These are phyloP conservation scores for Aspergillus carbonarius DNA, from an alignment of 2,329 filamentous ascomycete genomes.

Conservation along the genomic window DNA sequence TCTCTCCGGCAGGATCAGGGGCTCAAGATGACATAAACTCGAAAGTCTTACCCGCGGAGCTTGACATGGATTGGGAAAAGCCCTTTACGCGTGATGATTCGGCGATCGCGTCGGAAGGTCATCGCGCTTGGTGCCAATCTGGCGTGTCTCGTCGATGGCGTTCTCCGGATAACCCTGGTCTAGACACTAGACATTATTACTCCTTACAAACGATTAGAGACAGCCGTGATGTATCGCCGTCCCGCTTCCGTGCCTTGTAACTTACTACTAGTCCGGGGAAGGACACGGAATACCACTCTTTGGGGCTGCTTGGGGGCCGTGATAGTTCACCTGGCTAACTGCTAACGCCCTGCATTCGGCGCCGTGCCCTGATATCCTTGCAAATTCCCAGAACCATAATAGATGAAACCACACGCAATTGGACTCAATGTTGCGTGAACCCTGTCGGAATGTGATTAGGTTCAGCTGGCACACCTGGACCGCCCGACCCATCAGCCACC, in stretches of 20 bases:
- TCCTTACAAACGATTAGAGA: background rate
- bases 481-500: conserved; percentile 18
- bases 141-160: conserved; percentile 15
- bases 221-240: background rate
- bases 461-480: conserved; percentile 10
- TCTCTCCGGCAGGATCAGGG: conserved; percentile 3
- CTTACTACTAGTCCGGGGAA: conserved; percentile 7
- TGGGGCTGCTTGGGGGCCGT: conserved; percentile 9
- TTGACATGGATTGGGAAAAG: conserved; percentile 26
- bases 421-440: conserved; percentile 1
- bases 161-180: conserved; percentile 18
- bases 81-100: conserved; percentile 29
- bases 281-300: background rate
- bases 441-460: conserved; percentile 5
- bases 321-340: conserved; percentile 12
- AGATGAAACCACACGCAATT: conserved; percentile 5
- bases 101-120: conserved; percentile 24
- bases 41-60: conserved; percentile 17
- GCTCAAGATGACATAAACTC: conserved; percentile 20
- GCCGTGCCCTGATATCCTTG: conserved; percentile 1
- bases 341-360: background rate
- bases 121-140: conserved; percentile 30
- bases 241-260: conserved; percentile 5
- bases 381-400: conserved; percentile 2
- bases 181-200: background rate